These are phyloP conservation scores for Boletus sp. DNA, from an alignment of 768 basidiomycete genomes.

Conservation along the genomic window DNA sequence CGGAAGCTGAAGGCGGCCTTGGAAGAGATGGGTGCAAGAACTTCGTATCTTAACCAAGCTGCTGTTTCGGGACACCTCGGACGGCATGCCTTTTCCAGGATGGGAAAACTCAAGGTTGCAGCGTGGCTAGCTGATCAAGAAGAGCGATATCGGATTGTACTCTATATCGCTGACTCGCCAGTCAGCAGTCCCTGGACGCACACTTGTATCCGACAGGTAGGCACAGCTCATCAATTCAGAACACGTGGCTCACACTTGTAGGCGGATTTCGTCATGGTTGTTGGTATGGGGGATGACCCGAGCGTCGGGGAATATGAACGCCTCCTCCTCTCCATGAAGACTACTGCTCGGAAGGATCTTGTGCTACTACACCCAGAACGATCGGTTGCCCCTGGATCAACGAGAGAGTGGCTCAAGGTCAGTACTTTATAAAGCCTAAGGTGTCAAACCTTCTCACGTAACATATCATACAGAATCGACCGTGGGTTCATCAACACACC, in stretches of 20 bases:
- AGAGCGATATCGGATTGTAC: constrained; percentile 87
- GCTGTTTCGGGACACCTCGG: constrained; percentile 91
- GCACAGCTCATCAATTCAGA: constrained; percentile 12
- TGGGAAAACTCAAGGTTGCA: constrained; percentile 95
- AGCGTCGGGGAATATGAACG: constrained; percentile 93
- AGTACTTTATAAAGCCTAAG: constrained; percentile 11
- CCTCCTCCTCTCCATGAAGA: constrained; percentile 90
- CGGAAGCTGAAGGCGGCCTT: constrained; percentile 84
- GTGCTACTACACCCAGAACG: constrained; percentile 92
- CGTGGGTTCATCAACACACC: constrained; percentile 95
- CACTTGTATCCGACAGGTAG: constrained; percentile 92
- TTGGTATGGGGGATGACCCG: constrained; percentile 92
- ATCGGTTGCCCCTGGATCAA: constrained; percentile 84
- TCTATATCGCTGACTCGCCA: constrained; percentile 95
- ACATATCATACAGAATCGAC: constrained; percentile 62
- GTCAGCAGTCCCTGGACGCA: constrained; percentile 97
- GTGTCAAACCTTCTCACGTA: constrained; percentile 2
- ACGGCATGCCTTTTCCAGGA: constrained; percentile 90
- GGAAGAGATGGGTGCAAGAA: constrained; percentile 91
- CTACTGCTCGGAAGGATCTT: constrained; percentile 96
- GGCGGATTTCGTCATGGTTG: constrained; percentile 93
- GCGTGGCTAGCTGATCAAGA: constrained; percentile 94
- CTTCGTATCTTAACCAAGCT: constrained; percentile 90
- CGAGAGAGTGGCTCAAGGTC: constrained; percentile 94
- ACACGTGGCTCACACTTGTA: constrained; percentile 29